These are phyloP conservation scores for Morella rubra DNA, from an alignment of 306 rosid genomes.

Conservation along the genomic window DNA sequence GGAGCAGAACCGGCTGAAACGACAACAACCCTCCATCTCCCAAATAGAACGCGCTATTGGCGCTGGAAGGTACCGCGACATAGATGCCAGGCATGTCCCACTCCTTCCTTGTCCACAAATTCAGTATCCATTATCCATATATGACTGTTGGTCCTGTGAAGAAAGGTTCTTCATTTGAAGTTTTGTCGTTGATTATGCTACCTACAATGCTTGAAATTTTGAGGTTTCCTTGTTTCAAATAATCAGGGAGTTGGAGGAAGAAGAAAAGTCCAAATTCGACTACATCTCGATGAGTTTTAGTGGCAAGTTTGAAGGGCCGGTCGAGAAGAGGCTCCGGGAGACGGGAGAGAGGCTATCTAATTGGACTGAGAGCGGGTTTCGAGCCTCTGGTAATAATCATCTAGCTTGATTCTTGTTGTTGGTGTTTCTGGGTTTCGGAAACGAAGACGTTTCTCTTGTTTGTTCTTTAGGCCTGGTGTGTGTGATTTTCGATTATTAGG, in stretches of 20 bases:
- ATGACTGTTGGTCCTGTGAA: background rate
- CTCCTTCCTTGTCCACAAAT: background rate
- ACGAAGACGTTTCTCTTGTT: background rate
- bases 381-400: conserved; percentile 41
- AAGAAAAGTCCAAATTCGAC: conserved; percentile 46
- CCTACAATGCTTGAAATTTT: background rate
- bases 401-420: background rate
- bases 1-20: conserved; percentile 18
- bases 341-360: conserved; percentile 68
- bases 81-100: conserved; percentile 45
- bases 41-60: conserved; percentile 76
- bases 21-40: conserved; percentile 49
- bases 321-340: conserved; percentile 70
- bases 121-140: background rate
- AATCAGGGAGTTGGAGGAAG: conserved; percentile 51
- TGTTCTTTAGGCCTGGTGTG: no score
- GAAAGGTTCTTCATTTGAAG: background rate
- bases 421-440: background rate
- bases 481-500: no score
- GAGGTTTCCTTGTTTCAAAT: background rate
- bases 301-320: conserved; percentile 50
- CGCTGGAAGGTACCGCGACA: conserved; percentile 81
- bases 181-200: background rate
- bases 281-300: conserved; percentile 48
- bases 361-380: conserved; percentile 49